Percentiles rank a stretch among this genome's conserved stretches.
phyloP scores from a whole-genome alignment of 768 basidiomycete species.

The Mycena maculata region DNA sequence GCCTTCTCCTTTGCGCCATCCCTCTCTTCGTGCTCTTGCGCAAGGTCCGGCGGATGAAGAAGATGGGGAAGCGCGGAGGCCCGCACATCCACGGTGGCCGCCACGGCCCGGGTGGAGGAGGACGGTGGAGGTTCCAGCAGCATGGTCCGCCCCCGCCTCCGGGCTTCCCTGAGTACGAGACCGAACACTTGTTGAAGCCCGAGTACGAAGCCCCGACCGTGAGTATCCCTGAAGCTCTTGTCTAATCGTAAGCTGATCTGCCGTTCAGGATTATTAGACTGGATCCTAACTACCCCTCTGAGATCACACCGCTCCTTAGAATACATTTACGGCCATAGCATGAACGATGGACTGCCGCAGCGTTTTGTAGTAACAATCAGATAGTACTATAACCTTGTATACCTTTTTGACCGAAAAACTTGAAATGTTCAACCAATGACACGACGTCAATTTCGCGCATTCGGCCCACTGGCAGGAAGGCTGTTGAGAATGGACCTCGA shows the following conservation, averaged over 20 bases:
- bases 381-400: too few relatives aligned
- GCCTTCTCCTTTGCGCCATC: slow-evolving; percentile 21
- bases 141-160: neutral
- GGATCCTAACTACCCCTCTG: too few relatives aligned
- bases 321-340: too few relatives aligned
- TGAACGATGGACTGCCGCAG: too few relatives aligned
- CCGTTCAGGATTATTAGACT: neutral
- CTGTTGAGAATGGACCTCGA: too few relatives aligned
- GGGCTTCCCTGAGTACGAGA: slow-evolving; percentile 12
- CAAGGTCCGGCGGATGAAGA: slow-evolving; percentile 17
- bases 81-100: neutral
- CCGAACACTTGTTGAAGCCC: slow-evolving; percentile 10
- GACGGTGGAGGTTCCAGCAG: neutral
- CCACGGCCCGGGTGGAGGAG: neutral
- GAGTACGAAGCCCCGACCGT: slow-evolving; percentile 4
- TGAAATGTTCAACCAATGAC: too few relatives aligned
- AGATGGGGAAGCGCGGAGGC: neutral
- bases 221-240: neutral
- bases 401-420: too few relatives aligned
- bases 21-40: slow-evolving; percentile 14
- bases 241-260: neutral
- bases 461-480: too few relatives aligned
- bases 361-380: too few relatives aligned
- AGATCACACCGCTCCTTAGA: too few relatives aligned
- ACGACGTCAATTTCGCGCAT: too few relatives aligned